Conservation (phyloP, 2,329 filamentous ascomycete species). For the Microcyclospora pomicola region DNA sequence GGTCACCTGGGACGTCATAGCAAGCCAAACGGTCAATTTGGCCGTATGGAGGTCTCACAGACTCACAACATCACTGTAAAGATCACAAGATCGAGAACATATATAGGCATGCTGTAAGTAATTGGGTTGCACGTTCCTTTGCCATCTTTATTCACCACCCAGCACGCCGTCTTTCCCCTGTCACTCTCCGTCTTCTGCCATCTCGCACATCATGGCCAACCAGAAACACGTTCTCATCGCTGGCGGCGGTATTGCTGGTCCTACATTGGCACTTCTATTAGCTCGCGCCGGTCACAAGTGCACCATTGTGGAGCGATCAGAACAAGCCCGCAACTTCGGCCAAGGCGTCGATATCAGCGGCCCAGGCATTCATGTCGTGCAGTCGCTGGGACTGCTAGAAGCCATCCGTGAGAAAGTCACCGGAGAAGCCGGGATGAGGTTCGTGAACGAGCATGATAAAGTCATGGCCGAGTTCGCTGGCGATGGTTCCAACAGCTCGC, state of each 20-base stretch:
- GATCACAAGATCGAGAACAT: no score
- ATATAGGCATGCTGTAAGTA: no score
- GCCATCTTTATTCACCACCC: no score
- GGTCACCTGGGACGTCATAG: no score
- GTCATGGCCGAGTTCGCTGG: slow-evolving; percentile 13
- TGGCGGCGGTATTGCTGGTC: slow-evolving; percentile 14
- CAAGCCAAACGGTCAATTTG: no score
- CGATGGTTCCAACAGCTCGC: slow-evolving; percentile 2
- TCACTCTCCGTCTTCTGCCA: no score
- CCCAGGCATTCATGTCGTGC: slow-evolving; percentile 12
- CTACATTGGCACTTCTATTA: slow-evolving; percentile 10
- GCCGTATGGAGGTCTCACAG: no score
- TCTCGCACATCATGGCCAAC: not conserved
- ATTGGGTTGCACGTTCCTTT: no score
- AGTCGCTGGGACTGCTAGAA: slow-evolving; percentile 15
- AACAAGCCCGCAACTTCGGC: slow-evolving; percentile 6
- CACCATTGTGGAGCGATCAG: slow-evolving; percentile 12
- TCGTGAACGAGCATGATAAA: slow-evolving; percentile 11
- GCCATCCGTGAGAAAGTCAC: slow-evolving; percentile 8
- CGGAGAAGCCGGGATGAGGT: slow-evolving; percentile 14
- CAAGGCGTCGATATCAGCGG: slow-evolving; percentile 20
- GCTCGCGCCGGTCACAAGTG: slow-evolving; percentile 6
- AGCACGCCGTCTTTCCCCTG: no score
- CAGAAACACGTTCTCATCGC: slow-evolving; percentile 9
- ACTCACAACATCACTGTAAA: no score